phyloP scores from a whole-genome alignment of 2,329 filamentous ascomycete genomes.

The Calonectria montana region DNA sequence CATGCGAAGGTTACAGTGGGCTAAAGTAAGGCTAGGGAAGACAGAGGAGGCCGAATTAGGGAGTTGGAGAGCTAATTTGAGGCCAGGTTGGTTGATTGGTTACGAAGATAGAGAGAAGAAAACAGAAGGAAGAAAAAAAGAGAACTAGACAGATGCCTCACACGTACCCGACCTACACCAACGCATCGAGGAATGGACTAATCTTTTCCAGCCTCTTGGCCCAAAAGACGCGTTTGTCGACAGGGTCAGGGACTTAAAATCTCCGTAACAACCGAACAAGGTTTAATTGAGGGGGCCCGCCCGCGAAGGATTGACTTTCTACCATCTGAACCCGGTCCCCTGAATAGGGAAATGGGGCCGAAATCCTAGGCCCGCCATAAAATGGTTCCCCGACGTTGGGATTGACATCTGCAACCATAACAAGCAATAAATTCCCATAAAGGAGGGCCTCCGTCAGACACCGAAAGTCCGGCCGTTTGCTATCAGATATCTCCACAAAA shows the following conservation, averaged over 20 bases:
- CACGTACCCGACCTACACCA: background rate
- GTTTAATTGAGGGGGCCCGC: background rate
- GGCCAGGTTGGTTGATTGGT: too few relatives aligned
- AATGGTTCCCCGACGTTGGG: background rate
- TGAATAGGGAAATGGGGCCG: background rate
- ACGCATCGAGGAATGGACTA: background rate
- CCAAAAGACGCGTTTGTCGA: background rate
- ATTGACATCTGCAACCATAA: background rate
- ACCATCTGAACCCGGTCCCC: background rate
- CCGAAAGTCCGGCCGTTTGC: background rate
- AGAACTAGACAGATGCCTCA: too few relatives aligned
- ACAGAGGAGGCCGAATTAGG: background rate
- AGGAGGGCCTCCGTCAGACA: background rate
- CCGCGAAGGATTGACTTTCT: background rate
- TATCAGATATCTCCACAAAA: background rate
- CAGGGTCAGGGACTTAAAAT: background rate
- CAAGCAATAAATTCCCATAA: background rate
- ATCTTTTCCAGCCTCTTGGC: background rate
- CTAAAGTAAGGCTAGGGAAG: background rate
- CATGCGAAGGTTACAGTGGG: background rate
- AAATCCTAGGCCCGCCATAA: background rate
- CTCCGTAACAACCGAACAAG: background rate
- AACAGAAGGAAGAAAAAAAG: too few relatives aligned
- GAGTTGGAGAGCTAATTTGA: background rate
- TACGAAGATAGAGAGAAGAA: background rate